Evolutionary conservation across 495 filamentous ascomycete species (phyloP).

Genomic region (Podospora pseudoanserina): DNA sequence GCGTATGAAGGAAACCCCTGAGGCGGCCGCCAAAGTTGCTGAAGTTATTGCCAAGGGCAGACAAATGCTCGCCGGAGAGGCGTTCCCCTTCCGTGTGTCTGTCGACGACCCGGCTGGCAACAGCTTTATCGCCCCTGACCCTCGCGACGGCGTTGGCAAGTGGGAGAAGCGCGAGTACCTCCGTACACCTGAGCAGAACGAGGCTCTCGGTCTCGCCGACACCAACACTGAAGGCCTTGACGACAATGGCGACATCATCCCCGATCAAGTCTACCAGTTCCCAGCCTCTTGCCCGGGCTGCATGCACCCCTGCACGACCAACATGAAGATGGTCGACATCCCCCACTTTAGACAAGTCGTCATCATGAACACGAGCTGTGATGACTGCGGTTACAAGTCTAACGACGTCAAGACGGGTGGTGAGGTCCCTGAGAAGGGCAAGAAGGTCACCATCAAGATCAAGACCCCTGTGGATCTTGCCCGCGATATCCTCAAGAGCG

Average conservation of each 20-base stretch:
- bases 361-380: constrained; percentile 83
- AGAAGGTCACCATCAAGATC: constrained; percentile 74
- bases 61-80: constrained; percentile 67
- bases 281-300: constrained; percentile 90
- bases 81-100: constrained; percentile 81
- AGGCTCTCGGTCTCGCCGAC: constrained; percentile 62
- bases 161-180: constrained; percentile 78
- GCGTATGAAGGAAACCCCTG: constrained; percentile 67
- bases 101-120: constrained; percentile 95
- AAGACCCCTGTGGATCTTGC: constrained; percentile 71
- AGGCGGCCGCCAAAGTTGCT: constrained; percentile 70
- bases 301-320: constrained; percentile 71
- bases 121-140: constrained; percentile 89
- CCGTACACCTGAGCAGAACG: constrained; percentile 80
- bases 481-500: constrained; percentile 93
- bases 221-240: constrained; percentile 36
- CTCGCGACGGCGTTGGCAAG: constrained; percentile 69
- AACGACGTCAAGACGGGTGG: constrained; percentile 98
- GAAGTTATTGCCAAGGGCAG: constrained; percentile 65
- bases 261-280: constrained; percentile 85
- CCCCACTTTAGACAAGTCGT: constrained; percentile 95
- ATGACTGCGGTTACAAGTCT: constrained; percentile 86
- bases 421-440: constrained; percentile 81
- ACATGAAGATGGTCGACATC: constrained; percentile 95
- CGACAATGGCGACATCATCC: constrained; percentile 73